Conservation (phyloP, 768 basidiomycete genomes). For the Tulasnella sp. region DNA sequence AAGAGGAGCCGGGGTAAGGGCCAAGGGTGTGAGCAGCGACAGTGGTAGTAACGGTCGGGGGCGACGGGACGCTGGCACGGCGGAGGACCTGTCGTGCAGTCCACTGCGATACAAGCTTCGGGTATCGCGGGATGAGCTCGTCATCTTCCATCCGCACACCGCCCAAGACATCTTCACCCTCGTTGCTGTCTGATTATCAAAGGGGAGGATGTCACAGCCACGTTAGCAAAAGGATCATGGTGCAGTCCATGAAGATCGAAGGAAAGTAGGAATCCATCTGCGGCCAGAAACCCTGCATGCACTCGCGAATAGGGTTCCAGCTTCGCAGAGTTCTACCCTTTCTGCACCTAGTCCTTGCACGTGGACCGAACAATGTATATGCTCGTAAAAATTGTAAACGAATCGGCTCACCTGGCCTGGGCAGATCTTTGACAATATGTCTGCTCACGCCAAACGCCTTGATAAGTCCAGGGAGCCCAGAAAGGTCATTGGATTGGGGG, state of each 20-base stretch:
- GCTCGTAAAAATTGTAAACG: neutral
- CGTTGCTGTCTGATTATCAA: conserved; percentile 5
- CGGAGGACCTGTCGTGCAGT: neutral
- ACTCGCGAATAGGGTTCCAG: neutral
- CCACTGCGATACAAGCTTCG: conserved; percentile 11
- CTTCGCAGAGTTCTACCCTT: neutral
- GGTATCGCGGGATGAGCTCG: conserved; percentile 2
- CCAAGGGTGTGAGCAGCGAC: conserved; percentile 1
- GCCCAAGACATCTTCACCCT: conserved; percentile 14
- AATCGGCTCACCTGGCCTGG: conserved; percentile 33
- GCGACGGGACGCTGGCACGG: neutral
- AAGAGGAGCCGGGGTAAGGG: neutral
- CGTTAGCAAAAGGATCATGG: neutral
- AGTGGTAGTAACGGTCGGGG: conserved; percentile 13
- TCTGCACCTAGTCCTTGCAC: neutral
- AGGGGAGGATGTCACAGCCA: neutral
- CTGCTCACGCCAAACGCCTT: conserved; percentile 42
- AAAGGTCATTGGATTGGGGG: conserved; percentile 70
- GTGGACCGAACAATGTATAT: neutral
- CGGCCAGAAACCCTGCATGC: neutral
- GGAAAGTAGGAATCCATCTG: neutral
- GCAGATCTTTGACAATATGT: conserved; percentile 52
- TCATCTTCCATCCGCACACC: conserved; percentile 13
- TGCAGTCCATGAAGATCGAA: too few relatives aligned
- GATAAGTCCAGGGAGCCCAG: conserved; percentile 35